A percentile compares a stretch with the other conserved stretches of the same genome.
Evolutionary conservation across 208 protist species (phyloP).

Genomic region (Leishmania braziliensis): DNA sequence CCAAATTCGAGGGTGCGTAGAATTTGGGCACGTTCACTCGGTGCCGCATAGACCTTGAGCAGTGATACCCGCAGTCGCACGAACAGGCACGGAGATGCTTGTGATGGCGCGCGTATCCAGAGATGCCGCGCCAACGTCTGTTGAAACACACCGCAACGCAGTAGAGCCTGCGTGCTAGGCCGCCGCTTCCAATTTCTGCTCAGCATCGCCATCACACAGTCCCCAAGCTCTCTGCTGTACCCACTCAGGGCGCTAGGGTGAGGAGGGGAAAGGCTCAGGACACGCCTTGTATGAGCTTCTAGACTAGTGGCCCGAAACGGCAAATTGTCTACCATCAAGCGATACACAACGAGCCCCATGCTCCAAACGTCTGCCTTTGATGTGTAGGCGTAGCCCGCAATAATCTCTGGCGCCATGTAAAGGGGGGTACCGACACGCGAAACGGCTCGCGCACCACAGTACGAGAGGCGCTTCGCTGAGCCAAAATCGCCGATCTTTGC

Average conservation of each 20-base stretch:
- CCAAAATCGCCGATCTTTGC: slow-evolving; percentile 86
- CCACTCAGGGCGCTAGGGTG: slow-evolving; percentile 33
- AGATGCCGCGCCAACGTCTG: slow-evolving; percentile 33
- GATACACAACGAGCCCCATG: slow-evolving; percentile 69
- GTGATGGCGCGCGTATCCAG: slow-evolving; percentile 33
- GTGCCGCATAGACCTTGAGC: slow-evolving; percentile 35
- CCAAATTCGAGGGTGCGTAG: slow-evolving; percentile 31
- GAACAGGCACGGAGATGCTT: slow-evolving; percentile 40
- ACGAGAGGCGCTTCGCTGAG: slow-evolving; percentile 34
- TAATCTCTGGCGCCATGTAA: slow-evolving; percentile 67
- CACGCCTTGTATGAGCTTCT: slow-evolving; percentile 26
- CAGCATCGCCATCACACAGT: slow-evolving; percentile 70
- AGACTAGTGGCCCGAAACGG: slow-evolving; percentile 43
- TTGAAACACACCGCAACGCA: slow-evolving; percentile 45
- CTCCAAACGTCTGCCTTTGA: slow-evolving; percentile 81
- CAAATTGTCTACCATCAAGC: slow-evolving; percentile 56
- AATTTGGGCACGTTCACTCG: slow-evolving; percentile 25
- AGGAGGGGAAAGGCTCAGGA: slow-evolving; percentile 28
- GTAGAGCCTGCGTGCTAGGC: slow-evolving; percentile 45
- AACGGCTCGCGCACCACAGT: slow-evolving; percentile 34
- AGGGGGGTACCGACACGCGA: slow-evolving; percentile 62
- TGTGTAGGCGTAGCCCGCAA: slow-evolving; percentile 58
- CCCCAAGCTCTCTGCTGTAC: slow-evolving; percentile 54
- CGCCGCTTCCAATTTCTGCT: slow-evolving; percentile 49
- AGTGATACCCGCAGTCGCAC: slow-evolving; percentile 22